Base-by-base conservation (phyloP, 192 early-diverging fungal genomes). In the Backusella westeae region DNA sequence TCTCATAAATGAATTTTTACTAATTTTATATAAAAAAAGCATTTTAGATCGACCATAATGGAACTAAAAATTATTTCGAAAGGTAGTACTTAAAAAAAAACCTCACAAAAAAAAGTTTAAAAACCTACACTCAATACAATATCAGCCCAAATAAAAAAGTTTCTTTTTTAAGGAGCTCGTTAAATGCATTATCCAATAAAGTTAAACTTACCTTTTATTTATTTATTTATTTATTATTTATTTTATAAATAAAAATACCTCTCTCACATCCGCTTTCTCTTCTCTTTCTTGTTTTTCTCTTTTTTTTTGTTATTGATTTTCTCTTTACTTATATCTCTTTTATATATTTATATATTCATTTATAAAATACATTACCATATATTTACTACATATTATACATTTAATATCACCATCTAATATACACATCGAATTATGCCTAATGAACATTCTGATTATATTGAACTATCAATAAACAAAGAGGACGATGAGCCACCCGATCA, bases 1-100 rank as follows among this genome's bases (percentile, higher is more conserved):
- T 56, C 19, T 56, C 19, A 56, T 56, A 56, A 56, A 56, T 56
- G 53, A 56, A 56, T 56, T 56, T 56, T 56, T 56, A 56, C 53
- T 56, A 56, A 23, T 56, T 56, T 56, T 56, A 56, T 56, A 56
- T 53, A 53, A 53, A 53, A 53, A 53, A 21, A 21, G 52, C 52
- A 53, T 56, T 56, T 56, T 56, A 56, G 21, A 56, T 56, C 53
- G 21, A 56, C 53, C 53, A n/a, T 56, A 56, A 56, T 56, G 52
- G 52, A 56, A 56, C 52, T 56, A 56, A 56, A 21, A 21, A n/a
- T 6, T 8, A 21, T 21, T 52, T 39, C 38, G 9, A 56, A 21
- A 21, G 52, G 52, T 56, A 56, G 52, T 21, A 56, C 52, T 21
- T 56, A 6, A 9, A 56, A 6, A 53, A 56, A 44, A 17, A 17